Conservation (phyloP, 164 flowering plant species). For the Vitis labrusca region DNA sequence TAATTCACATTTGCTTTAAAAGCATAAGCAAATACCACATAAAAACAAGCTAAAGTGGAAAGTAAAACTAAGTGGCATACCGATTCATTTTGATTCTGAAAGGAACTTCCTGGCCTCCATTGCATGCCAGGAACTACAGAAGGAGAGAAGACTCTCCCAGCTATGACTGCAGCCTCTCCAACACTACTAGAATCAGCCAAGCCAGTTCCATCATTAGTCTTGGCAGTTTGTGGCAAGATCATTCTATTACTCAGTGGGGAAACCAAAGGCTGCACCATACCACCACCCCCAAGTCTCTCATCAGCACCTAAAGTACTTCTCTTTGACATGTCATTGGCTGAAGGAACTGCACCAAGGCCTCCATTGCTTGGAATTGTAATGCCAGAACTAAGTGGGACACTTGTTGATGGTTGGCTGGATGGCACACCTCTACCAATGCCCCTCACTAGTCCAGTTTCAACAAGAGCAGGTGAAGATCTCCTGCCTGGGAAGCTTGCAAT, state of each 20-base stretch:
- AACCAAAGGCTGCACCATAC: conserved; percentile 55
- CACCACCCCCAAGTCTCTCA: conserved; percentile 66
- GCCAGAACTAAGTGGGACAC: conserved; percentile 54
- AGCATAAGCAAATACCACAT: neutral
- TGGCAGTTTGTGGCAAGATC: conserved; percentile 61
- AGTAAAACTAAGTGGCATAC: conserved; percentile 38
- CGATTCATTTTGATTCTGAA: conserved; percentile 75
- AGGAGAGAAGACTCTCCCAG: conserved; percentile 71
- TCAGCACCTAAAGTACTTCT: conserved; percentile 69
- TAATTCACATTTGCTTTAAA: neutral
- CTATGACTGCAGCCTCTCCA: conserved; percentile 51
- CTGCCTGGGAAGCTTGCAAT: conserved; percentile 55
- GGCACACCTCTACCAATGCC: conserved; percentile 61
- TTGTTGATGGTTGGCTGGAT: conserved; percentile 48
- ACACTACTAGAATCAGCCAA: conserved; percentile 52
- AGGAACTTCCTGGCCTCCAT: conserved; percentile 94
- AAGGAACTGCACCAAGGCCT: conserved; percentile 44
- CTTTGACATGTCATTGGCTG: conserved; percentile 66
- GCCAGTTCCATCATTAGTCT: conserved; percentile 55
- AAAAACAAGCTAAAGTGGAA: neutral
- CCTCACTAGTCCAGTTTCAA: conserved; percentile 56
- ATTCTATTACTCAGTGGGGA: conserved; percentile 68
- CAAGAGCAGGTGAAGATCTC: conserved; percentile 64
- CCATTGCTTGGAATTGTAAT: conserved; percentile 48
- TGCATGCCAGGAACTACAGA: conserved; percentile 70